These are phyloP conservation scores for Fusarium pseudograminearum DNA, from an alignment of 2,329 filamentous ascomycete species.

Conservation along the genomic window DNA sequence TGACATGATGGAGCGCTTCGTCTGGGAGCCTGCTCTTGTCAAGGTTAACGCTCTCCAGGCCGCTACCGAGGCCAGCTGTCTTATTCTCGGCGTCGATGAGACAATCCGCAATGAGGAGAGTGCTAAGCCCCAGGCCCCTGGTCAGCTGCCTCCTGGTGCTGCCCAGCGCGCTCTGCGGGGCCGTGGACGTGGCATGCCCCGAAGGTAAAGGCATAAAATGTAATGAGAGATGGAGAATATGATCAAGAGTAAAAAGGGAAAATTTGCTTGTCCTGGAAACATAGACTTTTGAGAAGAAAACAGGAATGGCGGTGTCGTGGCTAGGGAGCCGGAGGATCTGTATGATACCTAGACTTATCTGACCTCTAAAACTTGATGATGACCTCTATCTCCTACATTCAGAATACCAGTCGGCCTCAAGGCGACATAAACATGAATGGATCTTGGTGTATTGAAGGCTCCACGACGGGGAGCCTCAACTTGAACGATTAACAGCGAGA, in stretches of 20 bases:
- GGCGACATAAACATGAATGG: neutral
- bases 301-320: conserved; percentile 26
- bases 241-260: conserved; percentile 37
- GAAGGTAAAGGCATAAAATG: conserved; percentile 65
- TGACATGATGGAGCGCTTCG: conserved; percentile 95
- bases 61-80: conserved; percentile 91
- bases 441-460: neutral
- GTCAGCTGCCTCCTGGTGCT: conserved; percentile 81
- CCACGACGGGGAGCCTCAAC: neutral
- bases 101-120: conserved; percentile 99
- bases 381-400: conserved; percentile 34
- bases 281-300: conserved; percentile 32
- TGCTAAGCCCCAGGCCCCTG: conserved; percentile 82
- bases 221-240: conserved; percentile 39
- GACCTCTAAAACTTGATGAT: conserved; percentile 46
- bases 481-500: neutral
- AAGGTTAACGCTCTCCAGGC: conserved; percentile 98
- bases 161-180: conserved; percentile 89
- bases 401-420: neutral
- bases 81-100: conserved; percentile 97
- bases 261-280: conserved; percentile 28
- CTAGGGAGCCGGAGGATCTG: conserved; percentile 50
- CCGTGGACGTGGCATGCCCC: conserved; percentile 86
- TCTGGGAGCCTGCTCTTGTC: conserved; percentile 96
- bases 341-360: conserved; percentile 53